Evolutionary conservation across 192 early-diverging fungal species (phyloP).

Genomic region (Obelidium mucronatum): DNA sequence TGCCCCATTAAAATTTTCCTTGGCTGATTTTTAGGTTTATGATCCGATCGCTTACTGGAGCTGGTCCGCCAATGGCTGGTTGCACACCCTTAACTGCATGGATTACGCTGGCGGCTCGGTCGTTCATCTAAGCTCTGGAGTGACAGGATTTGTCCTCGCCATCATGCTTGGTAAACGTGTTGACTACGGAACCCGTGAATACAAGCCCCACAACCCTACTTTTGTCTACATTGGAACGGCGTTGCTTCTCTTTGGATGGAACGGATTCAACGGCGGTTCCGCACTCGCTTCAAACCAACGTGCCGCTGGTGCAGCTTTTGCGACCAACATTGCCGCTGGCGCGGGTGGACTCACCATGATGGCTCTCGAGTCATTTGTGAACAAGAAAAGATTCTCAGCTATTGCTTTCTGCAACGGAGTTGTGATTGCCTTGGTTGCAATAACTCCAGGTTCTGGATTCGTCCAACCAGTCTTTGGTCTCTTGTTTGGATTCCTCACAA

Average conservation of each 20-base stretch:
- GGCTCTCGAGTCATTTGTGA: slow-evolving; percentile 73
- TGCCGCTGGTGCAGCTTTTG: slow-evolving; percentile 85
- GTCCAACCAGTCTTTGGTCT: slow-evolving; percentile 78
- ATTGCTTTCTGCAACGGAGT: slow-evolving; percentile 96
- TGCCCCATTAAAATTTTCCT: slow-evolving; percentile 89
- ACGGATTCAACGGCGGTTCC: slow-evolving; percentile 93
- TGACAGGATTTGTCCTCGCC: slow-evolving; percentile 69
- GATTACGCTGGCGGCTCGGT: slow-evolving; percentile 28
- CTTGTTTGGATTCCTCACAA: slow-evolving; percentile 4
- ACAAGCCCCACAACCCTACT: slow-evolving; percentile 67
- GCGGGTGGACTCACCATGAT: slow-evolving; percentile 85
- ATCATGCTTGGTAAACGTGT: slow-evolving; percentile 36
- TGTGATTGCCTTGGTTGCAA: slow-evolving; percentile 91
- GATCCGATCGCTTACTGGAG: slow-evolving; percentile 96
- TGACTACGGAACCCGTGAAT: slow-evolving; percentile 22
- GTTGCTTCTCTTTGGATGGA: slow-evolving; percentile 88
- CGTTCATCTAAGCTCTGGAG: slow-evolving; percentile 9
- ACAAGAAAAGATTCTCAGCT: slow-evolving; percentile 80
- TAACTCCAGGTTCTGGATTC: slow-evolving; percentile 93
- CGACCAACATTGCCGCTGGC: slow-evolving; percentile 88
- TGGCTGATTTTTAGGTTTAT: slow-evolving; percentile 79
- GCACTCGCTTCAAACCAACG: slow-evolving; percentile 91
- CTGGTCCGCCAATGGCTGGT: slow-evolving; percentile 72
- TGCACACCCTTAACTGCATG: background rate
- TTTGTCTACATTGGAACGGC: slow-evolving; percentile 84